Evolutionary conservation across 2,329 filamentous ascomycete genomes (phyloP), one percentile per base, ranked within the genome.

Genomic region (Botryosphaeria dothidea): DNA sequence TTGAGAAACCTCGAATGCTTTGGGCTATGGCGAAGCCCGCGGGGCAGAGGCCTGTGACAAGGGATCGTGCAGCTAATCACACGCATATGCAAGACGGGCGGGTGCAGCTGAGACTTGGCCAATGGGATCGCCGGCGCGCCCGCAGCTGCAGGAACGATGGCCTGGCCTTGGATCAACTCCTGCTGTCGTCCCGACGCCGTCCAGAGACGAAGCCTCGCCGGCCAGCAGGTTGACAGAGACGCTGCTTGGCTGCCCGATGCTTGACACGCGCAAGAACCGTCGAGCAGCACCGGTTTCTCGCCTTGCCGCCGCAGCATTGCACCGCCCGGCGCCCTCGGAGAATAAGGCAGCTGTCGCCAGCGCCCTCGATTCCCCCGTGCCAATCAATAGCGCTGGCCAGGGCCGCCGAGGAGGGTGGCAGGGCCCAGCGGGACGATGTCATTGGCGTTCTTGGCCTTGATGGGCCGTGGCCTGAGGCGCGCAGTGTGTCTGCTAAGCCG

Each of bases 51-150:
- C 34, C 60, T 54, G 48, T 45, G 48, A 51, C 61, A 63, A 36
- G 62, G 62, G 23, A 46, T 57, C 62, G 62, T 57, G 62, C 62
- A 56, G 62, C 63, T 58, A 58, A 65, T 65, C 63, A 65, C 63
- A 65, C 63, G 54, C 63, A 65, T 65, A 65, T 65, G 63, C 63
- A 65, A 36, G 63, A 36, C 63, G 63, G 63, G 63, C 54, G 63
- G 43, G 43, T 54, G 63, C 63, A 65, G 46, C 46, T 54, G 51
- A 38, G 43, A 64, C 62, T 57, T 21, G 63, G 63, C 63, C 63
- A 65, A 65, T 65, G 52, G 54, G 29, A 27, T 45, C 52, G 45
- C 51, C 38, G 19, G 31, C 17, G 38, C 38, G 49, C 49, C 51
- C 41, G 63, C 52, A 46, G 52, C 63, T 65, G 63, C 63, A 65